Evolutionary conservation across 208 protist species (phyloP).

Genomic region (Leishmania lainsoni): DNA sequence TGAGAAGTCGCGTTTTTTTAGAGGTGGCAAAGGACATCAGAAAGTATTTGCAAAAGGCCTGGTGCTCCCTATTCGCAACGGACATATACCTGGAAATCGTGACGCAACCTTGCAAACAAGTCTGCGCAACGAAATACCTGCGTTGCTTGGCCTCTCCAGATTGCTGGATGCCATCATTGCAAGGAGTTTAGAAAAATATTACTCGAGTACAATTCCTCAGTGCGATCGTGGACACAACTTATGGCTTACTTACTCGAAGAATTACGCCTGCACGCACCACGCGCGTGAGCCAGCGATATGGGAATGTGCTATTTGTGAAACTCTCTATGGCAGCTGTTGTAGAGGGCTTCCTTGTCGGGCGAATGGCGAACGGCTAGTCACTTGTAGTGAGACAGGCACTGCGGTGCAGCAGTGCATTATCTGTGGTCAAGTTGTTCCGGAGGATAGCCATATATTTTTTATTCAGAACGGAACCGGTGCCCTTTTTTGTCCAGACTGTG

Average conservation of each 20-base stretch:
- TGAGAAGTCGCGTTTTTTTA: slow-evolving; percentile 46
- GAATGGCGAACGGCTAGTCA: slow-evolving; percentile 29
- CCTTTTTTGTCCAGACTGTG: slow-evolving; percentile 69
- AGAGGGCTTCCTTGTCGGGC: slow-evolving; percentile 42
- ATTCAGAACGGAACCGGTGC: background rate
- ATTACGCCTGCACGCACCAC: slow-evolving; percentile 65
- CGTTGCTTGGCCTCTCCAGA: slow-evolving; percentile 44
- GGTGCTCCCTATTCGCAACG: slow-evolving; percentile 47
- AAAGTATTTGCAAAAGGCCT: slow-evolving; percentile 18
- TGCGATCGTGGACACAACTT: slow-evolving; percentile 72
- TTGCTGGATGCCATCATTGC: slow-evolving; percentile 55
- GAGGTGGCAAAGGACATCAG: slow-evolving; percentile 25
- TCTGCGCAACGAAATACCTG: slow-evolving; percentile 72
- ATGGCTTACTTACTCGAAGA: slow-evolving; percentile 58
- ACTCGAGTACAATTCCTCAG: slow-evolving; percentile 57
- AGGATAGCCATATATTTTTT: slow-evolving; percentile 27
- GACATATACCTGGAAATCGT: slow-evolving; percentile 36
- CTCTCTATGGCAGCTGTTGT: slow-evolving; percentile 77
- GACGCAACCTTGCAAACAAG: slow-evolving; percentile 26
- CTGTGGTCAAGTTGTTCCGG: slow-evolving; percentile 50
- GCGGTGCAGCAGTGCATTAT: slow-evolving; percentile 18
- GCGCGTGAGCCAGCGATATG: slow-evolving; percentile 58
- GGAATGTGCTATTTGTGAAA: slow-evolving; percentile 80
- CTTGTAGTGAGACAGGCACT: background rate
- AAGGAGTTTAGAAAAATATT: slow-evolving; percentile 49